Evolutionary conservation across 768 basidiomycete genomes (phyloP), one percentile per base, ranked within the genome.

Genomic region (Hydnum rufescens): DNA sequence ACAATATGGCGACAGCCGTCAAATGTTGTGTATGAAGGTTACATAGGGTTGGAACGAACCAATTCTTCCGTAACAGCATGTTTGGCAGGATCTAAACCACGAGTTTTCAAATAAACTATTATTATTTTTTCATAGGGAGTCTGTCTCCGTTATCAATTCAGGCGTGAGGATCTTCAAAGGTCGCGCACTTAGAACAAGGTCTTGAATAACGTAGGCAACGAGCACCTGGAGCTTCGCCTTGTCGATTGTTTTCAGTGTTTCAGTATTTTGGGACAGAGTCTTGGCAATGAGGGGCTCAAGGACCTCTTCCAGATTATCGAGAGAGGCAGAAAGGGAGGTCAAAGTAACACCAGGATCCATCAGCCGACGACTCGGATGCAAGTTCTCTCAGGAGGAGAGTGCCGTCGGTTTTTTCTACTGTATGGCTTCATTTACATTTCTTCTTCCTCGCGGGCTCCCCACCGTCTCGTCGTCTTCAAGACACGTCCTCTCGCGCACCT

Each of bases 191-290:
- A 86, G 87, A n/a, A 87, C 67, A 5, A 90, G 71, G 63, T 88
- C 85, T 60, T 89, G 85, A 2, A 82, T 71, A 29, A 85, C 70
- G 64, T 89, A 89, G n/a, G 84, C 82, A 42, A 89, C 61, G 32
- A 76, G 68, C 3, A 78, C 78, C 57, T 89, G 82, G 2, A 88
- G 64, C 63, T 87, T 86, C 25, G 85, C 86, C 59, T 85, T 82
- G 54, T 86, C 79, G 22, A 89, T 68, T 4, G 76, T 74, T 55
- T 83, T 77, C 25, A 87, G 69, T 8, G 69, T 69, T 23, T 79
- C 64, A 16, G 78, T 61, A 0, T 77, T 75, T 57, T 86, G 80
- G 3, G 78, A 73, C 13, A 89, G 70, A 2, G 80, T 70, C 54
- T 79, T 74, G 0, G 78, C 64, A 42, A 88, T 70, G 6, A 89